Conservation (phyloP, 208 protist genomes). For the Crithidia mellificae region DNA sequence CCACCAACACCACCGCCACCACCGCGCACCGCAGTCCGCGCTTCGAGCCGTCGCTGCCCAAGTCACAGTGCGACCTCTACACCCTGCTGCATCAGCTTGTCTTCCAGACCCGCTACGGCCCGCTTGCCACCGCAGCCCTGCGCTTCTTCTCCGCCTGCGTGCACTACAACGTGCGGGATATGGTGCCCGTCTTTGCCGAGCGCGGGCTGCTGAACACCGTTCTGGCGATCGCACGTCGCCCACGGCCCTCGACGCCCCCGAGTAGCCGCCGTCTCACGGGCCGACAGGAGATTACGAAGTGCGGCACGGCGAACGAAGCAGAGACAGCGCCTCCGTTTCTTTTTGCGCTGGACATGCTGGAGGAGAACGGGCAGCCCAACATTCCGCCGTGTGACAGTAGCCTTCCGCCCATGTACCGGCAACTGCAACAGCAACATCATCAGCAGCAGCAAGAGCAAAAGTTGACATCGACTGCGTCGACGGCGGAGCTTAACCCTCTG, state of each 20-base stretch:
- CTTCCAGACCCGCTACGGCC: slow-evolving; percentile 58
- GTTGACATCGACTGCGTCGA: background rate
- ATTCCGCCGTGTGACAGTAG: background rate
- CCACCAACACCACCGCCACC: no score
- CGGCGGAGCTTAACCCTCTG: background rate
- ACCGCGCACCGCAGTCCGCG: background rate
- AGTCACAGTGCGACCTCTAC: slow-evolving; percentile 48
- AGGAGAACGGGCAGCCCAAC: slow-evolving; percentile 26
- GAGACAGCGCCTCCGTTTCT: background rate
- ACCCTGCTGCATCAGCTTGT: slow-evolving; percentile 61
- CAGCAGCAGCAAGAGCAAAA: no score
- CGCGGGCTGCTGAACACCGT: slow-evolving; percentile 72
- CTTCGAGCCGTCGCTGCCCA: slow-evolving; percentile 11
- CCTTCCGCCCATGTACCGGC: no score
- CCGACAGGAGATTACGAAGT: no score
- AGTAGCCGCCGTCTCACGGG: no score
- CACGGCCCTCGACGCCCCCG: slow-evolving; percentile 1
- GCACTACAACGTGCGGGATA: slow-evolving; percentile 85
- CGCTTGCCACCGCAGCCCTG: slow-evolving; percentile 48
- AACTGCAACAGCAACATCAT: no score
- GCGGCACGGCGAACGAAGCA: no score
- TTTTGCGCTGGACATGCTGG: slow-evolving; percentile 25
- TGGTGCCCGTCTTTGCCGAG: slow-evolving; percentile 77
- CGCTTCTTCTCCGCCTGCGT: slow-evolving; percentile 68
- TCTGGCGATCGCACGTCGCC: slow-evolving; percentile 42